Evolutionary conservation across 2,329 filamentous ascomycete species (phyloP).

Genomic region (Ramularia collo-cygni): DNA sequence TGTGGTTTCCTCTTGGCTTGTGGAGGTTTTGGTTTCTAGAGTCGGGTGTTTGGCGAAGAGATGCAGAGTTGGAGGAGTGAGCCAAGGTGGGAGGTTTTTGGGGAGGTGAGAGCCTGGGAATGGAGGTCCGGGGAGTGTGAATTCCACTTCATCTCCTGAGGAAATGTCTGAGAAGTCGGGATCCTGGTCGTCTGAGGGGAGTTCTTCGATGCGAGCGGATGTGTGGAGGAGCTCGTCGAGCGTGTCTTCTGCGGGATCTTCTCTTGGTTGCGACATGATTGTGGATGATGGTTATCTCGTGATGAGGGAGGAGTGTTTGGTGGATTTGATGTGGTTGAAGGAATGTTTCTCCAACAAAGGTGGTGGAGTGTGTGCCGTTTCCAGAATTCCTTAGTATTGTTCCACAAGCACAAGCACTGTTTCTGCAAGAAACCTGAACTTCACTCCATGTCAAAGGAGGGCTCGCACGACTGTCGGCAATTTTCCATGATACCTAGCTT

Average conservation of each 20-base stretch:
- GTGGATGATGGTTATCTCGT: not conserved
- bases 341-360: conserved; percentile 7
- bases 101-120: conserved; percentile 22
- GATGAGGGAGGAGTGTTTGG: too few species aligned
- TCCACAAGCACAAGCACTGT: conserved; percentile 7
- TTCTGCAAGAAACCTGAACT: too few species aligned
- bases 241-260: conserved; percentile 15
- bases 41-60: conserved; percentile 22
- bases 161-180: conserved; percentile 17
- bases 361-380: conserved; percentile 11
- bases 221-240: conserved; percentile 25
- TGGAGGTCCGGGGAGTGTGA: conserved; percentile 19
- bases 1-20: conserved; percentile 17
- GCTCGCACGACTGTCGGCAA: too few species aligned
- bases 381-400: conserved; percentile 20
- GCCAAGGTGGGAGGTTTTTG: conserved; percentile 21
- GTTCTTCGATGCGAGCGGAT: conserved; percentile 27
- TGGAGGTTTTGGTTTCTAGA: conserved; percentile 19
- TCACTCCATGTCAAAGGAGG: too few species aligned
- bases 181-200: conserved; percentile 24
- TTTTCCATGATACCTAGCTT: too few species aligned
- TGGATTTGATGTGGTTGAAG: conserved; percentile 11
- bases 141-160: conserved; percentile 3
- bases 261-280: not conserved
- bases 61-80: conserved; percentile 18